These are phyloP conservation scores for Sungouiella thailandica DNA, from an alignment of 805 yeast species.

Conservation along the genomic window DNA sequence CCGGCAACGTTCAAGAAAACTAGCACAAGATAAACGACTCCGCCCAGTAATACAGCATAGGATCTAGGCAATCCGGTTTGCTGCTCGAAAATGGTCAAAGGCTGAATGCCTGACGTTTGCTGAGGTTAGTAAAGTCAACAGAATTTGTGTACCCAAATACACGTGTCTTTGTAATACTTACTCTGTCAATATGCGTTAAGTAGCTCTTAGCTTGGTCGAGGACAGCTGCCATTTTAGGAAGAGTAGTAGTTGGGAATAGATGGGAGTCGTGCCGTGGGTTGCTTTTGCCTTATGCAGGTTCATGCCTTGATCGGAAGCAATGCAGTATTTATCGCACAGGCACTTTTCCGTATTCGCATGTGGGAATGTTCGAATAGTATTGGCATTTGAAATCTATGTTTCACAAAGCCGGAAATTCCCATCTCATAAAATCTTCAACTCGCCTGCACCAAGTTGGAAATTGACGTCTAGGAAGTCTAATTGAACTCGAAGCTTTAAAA, in stretches of 20 bases:
- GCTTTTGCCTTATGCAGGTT: not conserved
- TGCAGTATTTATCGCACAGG: not conserved
- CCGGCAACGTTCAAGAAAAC: constrained; percentile 92
- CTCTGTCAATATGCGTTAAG: constrained; percentile 14
- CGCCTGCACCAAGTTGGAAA: too few relatives aligned
- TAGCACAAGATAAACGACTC: constrained; percentile 63
- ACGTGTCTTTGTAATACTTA: constrained; percentile 5
- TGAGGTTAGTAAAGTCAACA: constrained; percentile 11
- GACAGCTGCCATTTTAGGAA: constrained; percentile 9
- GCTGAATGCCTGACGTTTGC: constrained; percentile 27
- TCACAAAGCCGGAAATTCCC: too few relatives aligned
- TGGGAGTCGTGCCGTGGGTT: not conserved
- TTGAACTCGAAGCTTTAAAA: too few relatives aligned
- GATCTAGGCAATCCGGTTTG: constrained; percentile 71
- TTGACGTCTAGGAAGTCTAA: too few relatives aligned
- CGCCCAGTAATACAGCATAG: constrained; percentile 68
- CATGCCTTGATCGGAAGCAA: not conserved
- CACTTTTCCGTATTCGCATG: not conserved
- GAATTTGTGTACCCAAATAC: not conserved
- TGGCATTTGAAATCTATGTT: not conserved
- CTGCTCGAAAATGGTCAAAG: constrained; percentile 34
- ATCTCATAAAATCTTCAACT: too few relatives aligned
- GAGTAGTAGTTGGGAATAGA: not conserved
- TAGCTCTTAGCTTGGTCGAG: constrained; percentile 13
- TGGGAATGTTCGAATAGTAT: not conserved